Evolutionary conservation across 805 yeast species (phyloP), one percentile per base, ranked within the genome.

Genomic region (Vanderwaltozyma tropicalis): DNA sequence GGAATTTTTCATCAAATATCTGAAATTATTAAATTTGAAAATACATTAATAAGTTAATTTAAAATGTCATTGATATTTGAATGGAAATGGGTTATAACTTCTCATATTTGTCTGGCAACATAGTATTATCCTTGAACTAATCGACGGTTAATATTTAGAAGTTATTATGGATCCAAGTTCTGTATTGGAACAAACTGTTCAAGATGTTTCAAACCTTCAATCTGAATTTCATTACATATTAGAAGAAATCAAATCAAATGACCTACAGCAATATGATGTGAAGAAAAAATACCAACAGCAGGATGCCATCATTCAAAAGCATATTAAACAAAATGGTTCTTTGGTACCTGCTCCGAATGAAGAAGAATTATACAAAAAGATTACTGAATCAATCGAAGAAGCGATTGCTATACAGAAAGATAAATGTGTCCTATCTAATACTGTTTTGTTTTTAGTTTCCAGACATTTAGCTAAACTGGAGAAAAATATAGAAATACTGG

Each of bases 121-220:
- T n/a, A n/a, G n/a, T n/a, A n/a, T n/a, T n/a, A n/a, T n/a, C n/a
- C n/a, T n/a, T n/a, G n/a, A n/a, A n/a, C n/a, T n/a, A n/a, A n/a
- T n/a, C n/a, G n/a, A n/a, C n/a, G n/a, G n/a, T n/a, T n/a, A n/a
- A n/a, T n/a, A n/a, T n/a, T n/a, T n/a, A n/a, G n/a, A n/a, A n/a
- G n/a, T n/a, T n/a, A n/a, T n/a, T n/a, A 85, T 85, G 95, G 97
- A 88, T 62, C 88, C 96, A 3, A 87, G 95, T n/a, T 74, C 92
- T 1, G 72, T 78, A 7, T 58, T 81, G 28, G 89, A 81, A 46
- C 83, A 80, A 48, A 78, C 80, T 41, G 73, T 80, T 4, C 79
- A 74, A 53, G 80, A 76, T 46, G 66, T 89, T 31, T 76, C 89
- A 10, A 89, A 88, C 49, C 69, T 92, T 31, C 96, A 96, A 18